A percentile compares a stretch with the other conserved stretches of the same genome.
phyloP scores from a whole-genome alignment of 2,329 filamentous ascomycete species.

The Scortechinia acanthostroma region DNA sequence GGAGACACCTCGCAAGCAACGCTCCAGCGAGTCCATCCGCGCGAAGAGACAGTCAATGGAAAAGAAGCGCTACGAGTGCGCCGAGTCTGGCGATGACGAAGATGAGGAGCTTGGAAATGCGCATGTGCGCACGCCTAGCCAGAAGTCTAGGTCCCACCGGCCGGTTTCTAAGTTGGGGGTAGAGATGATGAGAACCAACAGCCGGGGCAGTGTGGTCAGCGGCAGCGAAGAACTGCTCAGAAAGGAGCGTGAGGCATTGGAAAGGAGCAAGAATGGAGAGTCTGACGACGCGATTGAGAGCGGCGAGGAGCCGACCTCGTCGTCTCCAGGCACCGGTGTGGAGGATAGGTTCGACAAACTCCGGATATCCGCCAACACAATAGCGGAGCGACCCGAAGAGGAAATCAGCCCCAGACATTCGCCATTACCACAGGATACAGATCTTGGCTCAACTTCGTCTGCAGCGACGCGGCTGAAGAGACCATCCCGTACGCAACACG shows the following conservation, averaged over 20 bases:
- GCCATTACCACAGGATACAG: neutral
- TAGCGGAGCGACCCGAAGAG: too few species aligned
- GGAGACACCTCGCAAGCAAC: constrained; percentile 47
- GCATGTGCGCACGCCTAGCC: constrained; percentile 38
- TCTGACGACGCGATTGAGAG: constrained; percentile 2
- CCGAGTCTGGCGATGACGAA: constrained; percentile 88
- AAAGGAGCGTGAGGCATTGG: constrained; percentile 25
- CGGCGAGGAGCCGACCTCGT: neutral
- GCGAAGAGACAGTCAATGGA: constrained; percentile 72
- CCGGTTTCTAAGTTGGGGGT: constrained; percentile 85
- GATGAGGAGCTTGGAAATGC: constrained; percentile 76
- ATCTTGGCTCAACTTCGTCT: too few species aligned
- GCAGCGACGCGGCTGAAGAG: too few species aligned
- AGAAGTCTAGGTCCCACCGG: constrained; percentile 43
- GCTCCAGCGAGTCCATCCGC: constrained; percentile 67
- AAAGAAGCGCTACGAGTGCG: constrained; percentile 65
- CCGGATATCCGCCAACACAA: too few species aligned
- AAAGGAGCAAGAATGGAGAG: constrained; percentile 16
- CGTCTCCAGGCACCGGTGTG: neutral
- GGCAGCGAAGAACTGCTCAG: constrained; percentile 17
- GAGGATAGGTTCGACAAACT: neutral
- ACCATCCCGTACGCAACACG: neutral
- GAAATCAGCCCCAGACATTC: neutral
- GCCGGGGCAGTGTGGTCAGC: constrained; percentile 66
- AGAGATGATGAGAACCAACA: constrained; percentile 97